phyloP scores from a whole-genome alignment of 1,284 basidiomycete genomes.

The Mycosarcoma maydis region DNA sequence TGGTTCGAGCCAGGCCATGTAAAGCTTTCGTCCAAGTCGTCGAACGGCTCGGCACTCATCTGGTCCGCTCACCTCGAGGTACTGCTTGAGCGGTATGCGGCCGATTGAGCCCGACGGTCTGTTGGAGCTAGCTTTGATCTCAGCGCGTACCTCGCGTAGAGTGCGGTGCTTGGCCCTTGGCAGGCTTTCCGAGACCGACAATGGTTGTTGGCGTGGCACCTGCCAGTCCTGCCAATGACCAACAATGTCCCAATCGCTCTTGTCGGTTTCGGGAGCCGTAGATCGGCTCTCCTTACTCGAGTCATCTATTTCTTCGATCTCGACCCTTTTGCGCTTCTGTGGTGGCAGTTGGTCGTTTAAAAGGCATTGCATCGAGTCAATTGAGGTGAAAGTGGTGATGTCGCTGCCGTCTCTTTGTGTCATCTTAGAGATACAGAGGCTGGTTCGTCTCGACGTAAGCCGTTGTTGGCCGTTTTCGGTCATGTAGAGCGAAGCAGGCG shows the following conservation, averaged over 20 bases:
- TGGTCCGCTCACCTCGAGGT: constrained; percentile 1
- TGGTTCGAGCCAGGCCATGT: neutral
- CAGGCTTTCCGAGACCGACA: neutral
- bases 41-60: constrained; percentile 1
- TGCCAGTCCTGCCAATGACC: neutral
- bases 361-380: neutral
- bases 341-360: neutral
- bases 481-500: neutral
- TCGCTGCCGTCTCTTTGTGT: neutral
- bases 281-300: neutral
- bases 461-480: neutral
- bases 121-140: constrained; percentile 1
- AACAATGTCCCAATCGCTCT: neutral
- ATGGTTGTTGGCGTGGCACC: neutral
- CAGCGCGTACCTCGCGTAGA: constrained; percentile 1
- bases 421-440: neutral
- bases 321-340: neutral
- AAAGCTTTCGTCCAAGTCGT: neutral
- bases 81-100: constrained; percentile 3
- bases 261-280: neutral
- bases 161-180: neutral
- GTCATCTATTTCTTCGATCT: neutral
- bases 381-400: neutral
- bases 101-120: neutral
- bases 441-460: neutral